These are phyloP conservation scores for Pseudoscleropodium purum DNA, from an alignment of 225 moss, liverwort and hornwort genomes.

Conservation along the genomic window DNA sequence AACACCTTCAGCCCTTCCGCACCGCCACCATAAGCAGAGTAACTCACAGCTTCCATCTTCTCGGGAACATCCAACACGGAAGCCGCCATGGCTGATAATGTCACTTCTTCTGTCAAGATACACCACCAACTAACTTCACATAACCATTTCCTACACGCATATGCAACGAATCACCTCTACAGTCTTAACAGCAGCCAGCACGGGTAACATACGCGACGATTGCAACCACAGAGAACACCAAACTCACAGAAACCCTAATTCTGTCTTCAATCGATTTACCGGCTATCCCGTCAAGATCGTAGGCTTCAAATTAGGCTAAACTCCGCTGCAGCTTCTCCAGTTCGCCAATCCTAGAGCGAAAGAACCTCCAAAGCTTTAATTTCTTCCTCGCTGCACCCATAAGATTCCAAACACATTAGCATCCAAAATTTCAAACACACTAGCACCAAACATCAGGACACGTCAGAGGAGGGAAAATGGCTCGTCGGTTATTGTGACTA, in stretches of 20 bases:
- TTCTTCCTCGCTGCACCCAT: not conserved
- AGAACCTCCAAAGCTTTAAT: not conserved
- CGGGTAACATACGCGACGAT: not conserved
- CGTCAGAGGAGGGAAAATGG: not conserved
- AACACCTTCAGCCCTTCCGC: slow-evolving; percentile 33
- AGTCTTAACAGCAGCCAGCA: not conserved
- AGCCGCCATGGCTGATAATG: slow-evolving; percentile 4
- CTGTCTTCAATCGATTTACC: not conserved
- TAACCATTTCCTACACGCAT: not conserved
- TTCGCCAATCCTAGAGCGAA: not conserved
- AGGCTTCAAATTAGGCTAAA: not conserved
- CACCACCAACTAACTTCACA: not conserved
- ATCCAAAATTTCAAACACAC: not conserved
- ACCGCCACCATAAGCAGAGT: slow-evolving; percentile 33
- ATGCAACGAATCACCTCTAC: not conserved
- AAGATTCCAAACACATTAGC: not conserved
- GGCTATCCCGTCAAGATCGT: not conserved
- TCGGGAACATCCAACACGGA: slow-evolving; percentile 19
- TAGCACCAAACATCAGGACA: not conserved
- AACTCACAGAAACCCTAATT: not conserved
- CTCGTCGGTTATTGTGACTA: not conserved
- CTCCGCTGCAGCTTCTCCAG: not conserved
- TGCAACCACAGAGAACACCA: not conserved
- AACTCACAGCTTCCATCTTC: slow-evolving; percentile 37
- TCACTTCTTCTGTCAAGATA: not conserved